Evolutionary conservation across 192 early-diverging fungal species (phyloP).

Genomic region (Globomyces pollinis-pini): DNA sequence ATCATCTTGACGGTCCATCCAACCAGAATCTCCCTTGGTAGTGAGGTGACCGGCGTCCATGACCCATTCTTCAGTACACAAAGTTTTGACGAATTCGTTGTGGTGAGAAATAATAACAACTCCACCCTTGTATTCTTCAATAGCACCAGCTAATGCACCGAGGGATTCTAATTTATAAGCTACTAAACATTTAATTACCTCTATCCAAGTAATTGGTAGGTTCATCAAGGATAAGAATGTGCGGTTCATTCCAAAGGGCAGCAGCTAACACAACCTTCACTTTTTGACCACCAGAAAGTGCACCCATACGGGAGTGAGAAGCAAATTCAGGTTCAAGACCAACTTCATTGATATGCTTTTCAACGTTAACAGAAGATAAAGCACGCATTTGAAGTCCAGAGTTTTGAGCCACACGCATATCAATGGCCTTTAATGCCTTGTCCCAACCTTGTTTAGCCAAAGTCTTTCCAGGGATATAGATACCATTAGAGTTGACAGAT

Average conservation of each 20-base stretch:
- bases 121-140: conserved; percentile 18
- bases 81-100: conserved; percentile 23
- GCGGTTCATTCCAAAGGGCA: conserved; percentile 82
- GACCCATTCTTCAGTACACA: conserved; percentile 26
- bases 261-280: conserved; percentile 80
- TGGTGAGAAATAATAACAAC: conserved; percentile 32
- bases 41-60: conserved; percentile 25
- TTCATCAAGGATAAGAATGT: conserved; percentile 86
- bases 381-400: conserved; percentile 50
- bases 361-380: conserved; percentile 53
- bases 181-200: conserved; percentile 64
- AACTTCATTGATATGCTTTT: conserved; percentile 69
- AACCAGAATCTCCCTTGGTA: conserved; percentile 20
- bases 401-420: conserved; percentile 40
- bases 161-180: too few relatives aligned
- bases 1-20: conserved; percentile 24
- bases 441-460: conserved; percentile 51
- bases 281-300: conserved; percentile 73
- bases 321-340: conserved; percentile 72
- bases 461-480: conserved; percentile 18
- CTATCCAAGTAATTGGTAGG: conserved; percentile 58
- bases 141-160: conserved; percentile 50
- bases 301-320: conserved; percentile 59
- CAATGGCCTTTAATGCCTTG: conserved; percentile 33
- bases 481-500: not conserved